Base-by-base conservation (phyloP, 148 eudicot species). In the Tetragonia tetragonoides region DNA sequence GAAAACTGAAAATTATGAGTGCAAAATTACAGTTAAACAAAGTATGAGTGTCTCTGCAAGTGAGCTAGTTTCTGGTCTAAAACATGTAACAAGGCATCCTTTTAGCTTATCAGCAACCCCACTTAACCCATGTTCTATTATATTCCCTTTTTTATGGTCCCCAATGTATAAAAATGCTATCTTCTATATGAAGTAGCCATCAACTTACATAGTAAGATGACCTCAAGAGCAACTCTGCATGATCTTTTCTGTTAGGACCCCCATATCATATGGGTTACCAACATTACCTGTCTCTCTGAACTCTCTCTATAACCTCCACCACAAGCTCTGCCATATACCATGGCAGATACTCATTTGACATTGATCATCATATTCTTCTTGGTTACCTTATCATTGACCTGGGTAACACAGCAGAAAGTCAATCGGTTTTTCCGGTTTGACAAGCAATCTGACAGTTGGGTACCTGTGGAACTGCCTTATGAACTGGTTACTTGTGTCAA, bases 401-500 rank as follows among this genome's bases (percentile, higher is more conserved):
- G 65, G 65, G 85, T 65, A 83, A 83, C 75, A 76, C 85, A 67
- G 80, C 92, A 82, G 83, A 88, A 81, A 75, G 81, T 83, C 34
- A 42, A 84, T 47, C 70, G 79, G 64, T 91, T 86, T 74, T 89
- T 88, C 84, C 86, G 86, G 85, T 93, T 86, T 65, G 88, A 90
- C 57, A 89, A 82, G 78, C 40, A 91, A 73, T 85, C 91, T 78
- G 84, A 83, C 82, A 84, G 84, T 78, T 93, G 98, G 98, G 91
- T 90, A 46, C 87, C 86, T 59, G 86, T 91, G n/a, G 72, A 87
- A 70, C 60, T 90, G 75, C 98, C 96, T 75, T 89, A 85, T 84
- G 88, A 91, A 81, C 78, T 93, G 3, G 82, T 91, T 63, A 82
- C 96, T 41, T 93, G 98, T 75, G 74, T 83, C 66, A 73, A 88